Evolutionary conservation across 2,329 filamentous ascomycete genomes (phyloP).

Genomic region (Cladosporium halotolerans): DNA sequence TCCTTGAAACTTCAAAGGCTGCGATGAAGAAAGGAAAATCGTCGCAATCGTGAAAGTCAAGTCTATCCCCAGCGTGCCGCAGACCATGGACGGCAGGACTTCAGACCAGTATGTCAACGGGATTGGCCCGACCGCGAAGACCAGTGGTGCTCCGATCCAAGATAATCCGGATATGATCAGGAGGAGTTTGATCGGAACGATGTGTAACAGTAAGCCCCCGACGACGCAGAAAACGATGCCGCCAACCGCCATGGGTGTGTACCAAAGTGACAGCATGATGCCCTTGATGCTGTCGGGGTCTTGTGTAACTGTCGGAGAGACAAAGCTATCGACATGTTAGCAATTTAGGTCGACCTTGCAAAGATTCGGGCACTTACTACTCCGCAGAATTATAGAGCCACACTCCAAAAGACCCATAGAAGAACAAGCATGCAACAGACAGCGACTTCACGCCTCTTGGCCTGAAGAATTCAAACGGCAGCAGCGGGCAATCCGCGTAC

Average conservation of each 20-base stretch:
- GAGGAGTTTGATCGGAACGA: constrained; percentile 25
- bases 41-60: constrained; percentile 31
- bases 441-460: constrained; percentile 28
- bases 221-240: constrained; percentile 29
- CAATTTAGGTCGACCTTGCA: constrained; percentile 6
- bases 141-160: constrained; percentile 31
- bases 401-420: constrained; percentile 32
- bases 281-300: constrained; percentile 20
- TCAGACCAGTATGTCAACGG: constrained; percentile 31
- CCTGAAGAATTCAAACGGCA: constrained; percentile 32
- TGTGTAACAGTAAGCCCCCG: constrained; percentile 26
- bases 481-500: constrained; percentile 27
- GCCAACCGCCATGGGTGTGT: constrained; percentile 30
- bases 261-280: constrained; percentile 29
- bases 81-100: constrained; percentile 33
- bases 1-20: constrained; percentile 30
- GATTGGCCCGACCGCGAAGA: constrained; percentile 28
- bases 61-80: constrained; percentile 31
- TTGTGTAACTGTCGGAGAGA: constrained; percentile 9
- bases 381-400: constrained; percentile 29
- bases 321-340: constrained; percentile 14
- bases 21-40: constrained; percentile 27
- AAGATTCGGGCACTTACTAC: constrained; percentile 7
- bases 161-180: constrained; percentile 28
- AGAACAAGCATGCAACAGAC: constrained; percentile 29